Percentiles rank a stretch among this genome's conserved stretches.
Evolutionary conservation across 1,284 basidiomycete species (phyloP).

Genomic region (Lignosus rhinocerotis): DNA sequence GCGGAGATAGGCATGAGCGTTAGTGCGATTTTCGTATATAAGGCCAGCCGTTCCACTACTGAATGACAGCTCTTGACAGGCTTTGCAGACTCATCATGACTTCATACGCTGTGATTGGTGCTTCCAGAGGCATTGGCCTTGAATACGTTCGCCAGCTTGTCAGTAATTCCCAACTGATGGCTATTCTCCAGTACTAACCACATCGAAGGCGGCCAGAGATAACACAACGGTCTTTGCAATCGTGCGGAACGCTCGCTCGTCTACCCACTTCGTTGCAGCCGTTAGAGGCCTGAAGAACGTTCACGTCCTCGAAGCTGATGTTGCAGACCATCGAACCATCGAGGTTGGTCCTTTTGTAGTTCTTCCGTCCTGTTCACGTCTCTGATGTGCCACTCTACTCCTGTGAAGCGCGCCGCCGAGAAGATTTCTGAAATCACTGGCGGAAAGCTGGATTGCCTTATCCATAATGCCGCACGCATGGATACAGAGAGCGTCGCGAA

Average conservation of each 20-base stretch:
- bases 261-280: neutral
- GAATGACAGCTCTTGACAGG: too few species aligned
- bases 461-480: conserved; percentile 32
- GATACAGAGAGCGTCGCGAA: neutral
- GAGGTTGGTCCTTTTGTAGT: neutral
- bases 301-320: conserved; percentile 1
- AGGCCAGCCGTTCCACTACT: too few species aligned
- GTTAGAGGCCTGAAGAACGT: neutral
- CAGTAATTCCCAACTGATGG: neutral
- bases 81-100: neutral
- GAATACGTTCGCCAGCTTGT: neutral
- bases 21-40: too few species aligned
- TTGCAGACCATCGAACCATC: neutral
- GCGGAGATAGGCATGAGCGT: too few species aligned
- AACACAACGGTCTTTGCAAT: neutral
- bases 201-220: neutral
- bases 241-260: neutral
- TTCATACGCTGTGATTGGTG: neutral
- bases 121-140: neutral
- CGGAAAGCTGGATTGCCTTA: conserved; percentile 33
- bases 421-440: conserved; percentile 25
- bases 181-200: neutral
- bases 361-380: neutral
- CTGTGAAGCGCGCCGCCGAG: conserved; percentile 9
- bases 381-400: neutral